Evolutionary conservation across 306 rosid species (phyloP).

Genomic region (Quercus cerris): DNA sequence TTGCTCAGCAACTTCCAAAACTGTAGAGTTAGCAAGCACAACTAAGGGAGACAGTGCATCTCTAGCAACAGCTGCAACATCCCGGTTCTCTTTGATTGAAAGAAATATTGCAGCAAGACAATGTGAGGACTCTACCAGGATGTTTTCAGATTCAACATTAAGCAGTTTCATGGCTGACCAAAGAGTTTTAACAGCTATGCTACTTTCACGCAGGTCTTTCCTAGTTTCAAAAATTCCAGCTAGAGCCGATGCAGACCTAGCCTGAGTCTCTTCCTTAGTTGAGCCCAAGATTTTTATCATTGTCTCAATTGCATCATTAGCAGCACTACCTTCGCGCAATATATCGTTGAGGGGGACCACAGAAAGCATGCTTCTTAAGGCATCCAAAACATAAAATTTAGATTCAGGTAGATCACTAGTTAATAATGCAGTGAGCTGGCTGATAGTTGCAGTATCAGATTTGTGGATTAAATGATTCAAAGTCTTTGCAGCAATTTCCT

Average conservation of each 20-base stretch:
- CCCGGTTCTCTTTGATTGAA: conserved; percentile 88
- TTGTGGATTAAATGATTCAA: conserved; percentile 90
- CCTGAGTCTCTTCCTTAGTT: conserved; percentile 88
- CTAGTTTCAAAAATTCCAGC: conserved; percentile 88
- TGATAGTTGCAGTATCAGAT: conserved; percentile 92
- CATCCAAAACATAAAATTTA: conserved; percentile 80
- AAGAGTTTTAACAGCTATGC: conserved; percentile 79
- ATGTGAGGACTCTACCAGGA: conserved; percentile 76
- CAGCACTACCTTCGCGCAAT: conserved; percentile 91
- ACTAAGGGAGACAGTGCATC: conserved; percentile 61
- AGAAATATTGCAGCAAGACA: conserved; percentile 90
- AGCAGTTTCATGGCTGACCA: conserved; percentile 68
- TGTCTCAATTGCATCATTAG: conserved; percentile 90
- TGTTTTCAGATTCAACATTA: conserved; percentile 69
- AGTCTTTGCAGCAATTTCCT: conserved; percentile 98
- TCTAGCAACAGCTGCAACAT: conserved; percentile 73
- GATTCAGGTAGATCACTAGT: conserved; percentile 97
- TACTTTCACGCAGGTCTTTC: conserved; percentile 89
- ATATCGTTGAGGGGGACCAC: conserved; percentile 83
- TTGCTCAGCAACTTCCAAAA: conserved; percentile 82
- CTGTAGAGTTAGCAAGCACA: conserved; percentile 67
- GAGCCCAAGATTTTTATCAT: conserved; percentile 76
- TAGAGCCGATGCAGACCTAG: conserved; percentile 87
- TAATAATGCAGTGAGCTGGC: conserved; percentile 92
- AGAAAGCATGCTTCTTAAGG: conserved; percentile 89